Percentiles rank a stretch among this genome's conserved stretches.
These are phyloP conservation scores for Acer negundo DNA, from an alignment of 345 rosid genomes.

Conservation along the genomic window DNA sequence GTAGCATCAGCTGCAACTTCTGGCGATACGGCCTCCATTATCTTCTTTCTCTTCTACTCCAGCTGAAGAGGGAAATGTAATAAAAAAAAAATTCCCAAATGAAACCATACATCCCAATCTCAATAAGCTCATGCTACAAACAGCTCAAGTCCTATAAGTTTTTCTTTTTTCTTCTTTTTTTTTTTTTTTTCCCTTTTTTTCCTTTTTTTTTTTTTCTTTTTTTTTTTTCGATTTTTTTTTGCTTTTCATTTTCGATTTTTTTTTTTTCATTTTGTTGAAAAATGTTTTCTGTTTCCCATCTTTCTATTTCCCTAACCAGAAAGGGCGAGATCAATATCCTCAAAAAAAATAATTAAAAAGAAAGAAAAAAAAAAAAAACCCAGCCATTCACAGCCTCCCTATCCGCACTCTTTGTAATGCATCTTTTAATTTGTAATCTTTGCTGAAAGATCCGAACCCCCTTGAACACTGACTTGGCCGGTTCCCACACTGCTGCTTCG, in stretches of 20 bases:
- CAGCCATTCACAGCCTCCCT: neutral
- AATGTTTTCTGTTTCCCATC: neutral
- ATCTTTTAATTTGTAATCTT: constrained; percentile 10
- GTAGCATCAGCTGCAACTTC: constrained; percentile 6
- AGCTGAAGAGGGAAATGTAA: neutral
- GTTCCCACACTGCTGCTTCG: constrained; percentile 11
- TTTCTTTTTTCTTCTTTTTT: neutral
- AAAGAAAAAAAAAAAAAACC: neutral
- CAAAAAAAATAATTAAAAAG: neutral
- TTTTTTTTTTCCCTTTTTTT: neutral
- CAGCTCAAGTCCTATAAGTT: constrained; percentile 9
- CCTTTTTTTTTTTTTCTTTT: neutral
- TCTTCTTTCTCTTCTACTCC: neutral
- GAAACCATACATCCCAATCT: constrained; percentile 3
- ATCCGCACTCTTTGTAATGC: too few species aligned
- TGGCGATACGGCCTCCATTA: too few species aligned
- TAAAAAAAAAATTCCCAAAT: neutral
- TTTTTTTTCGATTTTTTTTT: neutral
- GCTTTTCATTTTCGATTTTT: neutral
- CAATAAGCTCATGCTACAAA: constrained; percentile 25
- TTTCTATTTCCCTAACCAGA: neutral
- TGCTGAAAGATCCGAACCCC: constrained; percentile 11
- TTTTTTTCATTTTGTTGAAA: neutral
- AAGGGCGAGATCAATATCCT: neutral
- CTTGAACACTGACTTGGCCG: constrained; percentile 8